phyloP scores from a whole-genome alignment of 2,329 filamentous ascomycete species.

The Pestalotiopsis sp. region DNA sequence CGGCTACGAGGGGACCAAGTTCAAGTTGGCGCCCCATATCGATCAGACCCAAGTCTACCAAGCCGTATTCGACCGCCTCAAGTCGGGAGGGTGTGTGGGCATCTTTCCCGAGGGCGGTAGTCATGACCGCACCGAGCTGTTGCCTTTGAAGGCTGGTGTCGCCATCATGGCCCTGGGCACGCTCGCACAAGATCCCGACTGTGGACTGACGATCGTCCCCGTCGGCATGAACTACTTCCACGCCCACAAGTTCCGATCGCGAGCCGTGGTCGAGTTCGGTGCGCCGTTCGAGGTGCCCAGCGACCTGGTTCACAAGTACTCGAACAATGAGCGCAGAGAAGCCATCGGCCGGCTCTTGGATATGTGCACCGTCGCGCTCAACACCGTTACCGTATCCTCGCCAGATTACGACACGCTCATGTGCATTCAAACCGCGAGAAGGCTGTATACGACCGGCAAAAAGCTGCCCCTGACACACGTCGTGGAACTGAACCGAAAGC shows the following conservation, averaged over 20 bases:
- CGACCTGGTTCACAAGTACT: constrained; percentile 85
- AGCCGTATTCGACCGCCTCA: constrained; percentile 84
- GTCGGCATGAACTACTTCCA: constrained; percentile 99
- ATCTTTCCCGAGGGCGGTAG: constrained; percentile 98
- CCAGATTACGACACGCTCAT: constrained; percentile 96
- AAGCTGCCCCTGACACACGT: constrained; percentile 91
- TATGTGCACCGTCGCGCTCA: constrained; percentile 81
- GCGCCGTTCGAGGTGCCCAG: constrained; percentile 82
- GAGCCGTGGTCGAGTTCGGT: constrained; percentile 95
- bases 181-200: constrained; percentile 81
- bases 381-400: constrained; percentile 86
- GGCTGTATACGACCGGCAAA: constrained; percentile 92
- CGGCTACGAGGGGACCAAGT: constrained; percentile 77
- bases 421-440: constrained; percentile 91
- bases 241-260: constrained; percentile 95
- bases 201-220: constrained; percentile 90
- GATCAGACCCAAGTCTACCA: constrained; percentile 94
- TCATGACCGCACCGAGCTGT: constrained; percentile 87
- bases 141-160: constrained; percentile 93
- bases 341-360: constrained; percentile 86
- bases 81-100: constrained; percentile 84
- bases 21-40: constrained; percentile 88
- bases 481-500: constrained; percentile 88
- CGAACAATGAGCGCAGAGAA: constrained; percentile 79
- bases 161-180: constrained; percentile 97